These are phyloP conservation scores for Boletus vermiculosoides DNA, from an alignment of 768 basidiomycete species.

Conservation along the genomic window DNA sequence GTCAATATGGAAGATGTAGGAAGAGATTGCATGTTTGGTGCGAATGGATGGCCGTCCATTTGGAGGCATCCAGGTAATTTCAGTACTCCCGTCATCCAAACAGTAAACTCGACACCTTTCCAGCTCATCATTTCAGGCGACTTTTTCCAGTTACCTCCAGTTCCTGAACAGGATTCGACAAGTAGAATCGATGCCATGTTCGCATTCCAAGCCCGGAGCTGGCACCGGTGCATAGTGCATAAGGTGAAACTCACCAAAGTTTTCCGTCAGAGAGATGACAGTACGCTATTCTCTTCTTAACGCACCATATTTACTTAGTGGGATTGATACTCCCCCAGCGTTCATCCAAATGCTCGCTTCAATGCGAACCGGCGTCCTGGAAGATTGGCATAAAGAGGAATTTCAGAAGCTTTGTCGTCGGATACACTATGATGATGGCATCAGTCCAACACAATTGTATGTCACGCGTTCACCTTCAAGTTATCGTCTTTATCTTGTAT, in stretches of 20 bases:
- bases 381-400: slow-evolving; percentile 56
- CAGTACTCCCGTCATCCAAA: background rate
- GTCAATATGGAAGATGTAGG: slow-evolving; percentile 19
- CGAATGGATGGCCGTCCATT: slow-evolving; percentile 49
- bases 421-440: slow-evolving; percentile 73
- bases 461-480: slow-evolving; percentile 21
- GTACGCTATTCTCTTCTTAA: slow-evolving; percentile 25
- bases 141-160: slow-evolving; percentile 80
- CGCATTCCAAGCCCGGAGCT: slow-evolving; percentile 64
- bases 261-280: slow-evolving; percentile 68
- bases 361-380: slow-evolving; percentile 88
- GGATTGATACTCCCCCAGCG: slow-evolving; percentile 40
- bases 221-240: slow-evolving; percentile 53
- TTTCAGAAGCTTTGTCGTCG: slow-evolving; percentile 66
- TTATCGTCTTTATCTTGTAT: background rate
- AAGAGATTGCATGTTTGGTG: slow-evolving; percentile 42
- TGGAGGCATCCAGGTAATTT: slow-evolving; percentile 62
- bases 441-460: slow-evolving; percentile 88
- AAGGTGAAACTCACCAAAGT: slow-evolving; percentile 56
- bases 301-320: background rate
- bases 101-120: slow-evolving; percentile 8
- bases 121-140: slow-evolving; percentile 75
- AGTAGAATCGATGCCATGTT: slow-evolving; percentile 53
- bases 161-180: slow-evolving; percentile 49
- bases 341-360: slow-evolving; percentile 97